These are phyloP conservation scores for Bipolaris zeicola DNA, from an alignment of 2,329 filamentous ascomycete species.

Conservation along the genomic window DNA sequence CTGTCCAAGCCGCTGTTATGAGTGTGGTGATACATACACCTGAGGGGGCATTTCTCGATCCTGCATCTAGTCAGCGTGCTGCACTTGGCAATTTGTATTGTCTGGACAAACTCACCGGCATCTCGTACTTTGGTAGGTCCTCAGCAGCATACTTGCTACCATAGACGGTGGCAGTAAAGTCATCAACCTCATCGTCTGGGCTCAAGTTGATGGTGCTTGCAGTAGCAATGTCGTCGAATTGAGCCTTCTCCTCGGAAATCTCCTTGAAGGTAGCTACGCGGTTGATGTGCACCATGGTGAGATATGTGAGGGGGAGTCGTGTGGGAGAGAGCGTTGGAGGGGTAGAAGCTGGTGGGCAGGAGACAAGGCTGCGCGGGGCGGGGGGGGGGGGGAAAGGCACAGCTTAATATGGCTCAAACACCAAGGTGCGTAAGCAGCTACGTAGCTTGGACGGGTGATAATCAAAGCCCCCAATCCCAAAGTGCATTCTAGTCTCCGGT, in stretches of 20 bases:
- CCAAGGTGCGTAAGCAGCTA: slow-evolving; percentile 1
- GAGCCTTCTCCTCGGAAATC: slow-evolving; percentile 36
- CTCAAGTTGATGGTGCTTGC: slow-evolving; percentile 32
- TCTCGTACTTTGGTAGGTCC: slow-evolving; percentile 81
- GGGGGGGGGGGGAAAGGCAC: neutral
- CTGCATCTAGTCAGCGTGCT: slow-evolving; percentile 11
- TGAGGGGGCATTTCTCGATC: slow-evolving; percentile 81
- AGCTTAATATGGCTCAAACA: slow-evolving; percentile 18
- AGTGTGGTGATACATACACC: slow-evolving; percentile 52
- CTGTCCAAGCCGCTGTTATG: neutral
- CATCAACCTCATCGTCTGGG: slow-evolving; percentile 49
- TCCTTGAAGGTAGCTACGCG: slow-evolving; percentile 51
- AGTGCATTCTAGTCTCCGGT: neutral
- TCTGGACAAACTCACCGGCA: slow-evolving; percentile 68
- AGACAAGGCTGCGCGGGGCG: neutral
- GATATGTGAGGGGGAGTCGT: neutral
- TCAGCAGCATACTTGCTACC: slow-evolving; percentile 81
- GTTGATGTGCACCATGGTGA: slow-evolving; percentile 57
- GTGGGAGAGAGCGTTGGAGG: neutral
- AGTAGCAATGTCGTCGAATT: slow-evolving; percentile 23
- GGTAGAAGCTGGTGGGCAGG: neutral
- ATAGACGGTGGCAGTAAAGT: slow-evolving; percentile 81
- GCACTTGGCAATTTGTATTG: neutral
- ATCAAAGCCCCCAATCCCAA: neutral
- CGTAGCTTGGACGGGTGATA: no score